Evolutionary conservation across 768 basidiomycete genomes (phyloP), one percentile per base, ranked within the genome.

Genomic region (Gyrodon lividus): DNA sequence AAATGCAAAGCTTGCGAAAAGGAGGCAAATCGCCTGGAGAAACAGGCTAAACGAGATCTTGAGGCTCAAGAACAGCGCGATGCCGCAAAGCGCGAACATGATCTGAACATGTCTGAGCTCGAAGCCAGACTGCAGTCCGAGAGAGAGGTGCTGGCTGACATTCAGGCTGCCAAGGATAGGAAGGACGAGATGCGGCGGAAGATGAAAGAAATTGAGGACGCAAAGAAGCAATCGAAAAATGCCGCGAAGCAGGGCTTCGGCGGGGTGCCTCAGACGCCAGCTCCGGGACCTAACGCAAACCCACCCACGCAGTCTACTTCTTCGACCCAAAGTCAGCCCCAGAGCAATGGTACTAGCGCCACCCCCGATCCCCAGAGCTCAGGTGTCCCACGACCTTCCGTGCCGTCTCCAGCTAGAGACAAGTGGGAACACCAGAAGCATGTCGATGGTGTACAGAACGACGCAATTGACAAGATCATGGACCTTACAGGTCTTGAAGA

Each of bases 381-480:
- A 38, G 19, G 17, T n/a, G 2, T 8, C 20, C 50, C 50, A 31
- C 39, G 41, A 12, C 41, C 51, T 5, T 26, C 46, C 6, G 24
- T 43, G 1, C 6, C 34, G 16, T 77, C 76, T 0, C 60, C 61
- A 14, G 66, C 77, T 1, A 59, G 73, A 59, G 46, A 55, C 0
- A 73, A 80, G 46, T 86, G 84, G 84, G 60, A 75, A 43, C 70
- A 76, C 10, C 77, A 79, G 65, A 87, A 87, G 62, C 60, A 59
- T 1, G 43, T 80, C 2, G 77, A 81, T n/a, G 84, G 85, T 5
- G 74, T 70, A 3, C 67, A 57, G 17, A 83, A 82, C 48, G 49
- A 59, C 4, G 68, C 76, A 14, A 77, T 87, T n/a, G 86, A 87
- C 51, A 68, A 71, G 4, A 76, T 87, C 55, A 87, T 87, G 84